Base-by-base conservation (phyloP, 768 basidiomycete genomes). In the Tulasnella sp. region DNA sequence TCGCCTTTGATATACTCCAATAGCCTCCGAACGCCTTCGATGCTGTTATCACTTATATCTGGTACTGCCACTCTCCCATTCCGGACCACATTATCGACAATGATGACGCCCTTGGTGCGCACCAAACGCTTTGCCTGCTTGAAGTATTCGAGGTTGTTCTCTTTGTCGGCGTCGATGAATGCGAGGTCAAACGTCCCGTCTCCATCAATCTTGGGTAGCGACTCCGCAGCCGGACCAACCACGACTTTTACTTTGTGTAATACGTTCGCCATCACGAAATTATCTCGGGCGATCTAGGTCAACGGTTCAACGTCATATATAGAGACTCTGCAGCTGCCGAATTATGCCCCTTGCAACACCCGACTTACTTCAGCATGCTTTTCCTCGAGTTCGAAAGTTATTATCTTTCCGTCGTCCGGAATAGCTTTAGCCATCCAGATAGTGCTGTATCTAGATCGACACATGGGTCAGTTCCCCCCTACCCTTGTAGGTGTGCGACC, bases 111-210 rank as follows among this genome's bases (percentile, higher is more conserved):
- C 16, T 90, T 89, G 57, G 86, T 86, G 72, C 88, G 85, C 0
- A 89, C 85, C 9, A 92, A 85, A 18, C 91, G 87, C 81, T 92
- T 89, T 0, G 88, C 88, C 79, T 92, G 87, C 0, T 82, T 84
- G 83, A 90, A 91, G 81, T 92, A 92, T 5, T 85, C 84, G 32
- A 85, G 75, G 79, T 90, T 90, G 55, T 85, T 86, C 5, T 84
- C 82, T 82, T 92, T 92, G 84, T 92, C 90, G 9, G 91, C 92
- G 83, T 92, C 91, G 79, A 92, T 91, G 85, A 92, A 93, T 3
- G 86, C 86, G 26, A 93, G 83, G 82, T 92, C 91, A 82, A 91
- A 92, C 0, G 86, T 87, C 5, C 84, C 83, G 13, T 86, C 86
- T 9, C 89, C 83, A 9, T 86, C 83, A 42, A 92, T 83, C 61